Evolutionary conservation across 768 basidiomycete species (phyloP), one percentile per base, ranked within the genome.

Genomic region (Asterophora parasitica): DNA sequence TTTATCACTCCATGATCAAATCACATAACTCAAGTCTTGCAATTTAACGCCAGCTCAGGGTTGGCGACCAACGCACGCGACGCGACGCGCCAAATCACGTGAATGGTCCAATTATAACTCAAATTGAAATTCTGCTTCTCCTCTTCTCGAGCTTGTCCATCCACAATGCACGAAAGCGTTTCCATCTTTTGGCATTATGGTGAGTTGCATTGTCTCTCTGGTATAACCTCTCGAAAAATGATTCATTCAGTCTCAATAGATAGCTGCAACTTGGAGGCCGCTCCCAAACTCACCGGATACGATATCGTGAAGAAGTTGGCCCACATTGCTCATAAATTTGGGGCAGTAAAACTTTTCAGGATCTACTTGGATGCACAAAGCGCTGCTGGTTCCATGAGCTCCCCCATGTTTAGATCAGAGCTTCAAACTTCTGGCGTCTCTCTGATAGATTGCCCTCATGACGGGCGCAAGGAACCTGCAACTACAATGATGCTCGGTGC

Each of bases 331-430:
- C 76, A 74, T 50, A 46, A 65, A 20, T 77, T 71, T 57, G 80
- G 81, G 31, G 61, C 55, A 41, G 66, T 81, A 12, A 73, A 66
- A 10, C 58, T 68, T 0, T 79, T 83, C 69, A 78, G 74, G 55
- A 78, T 78, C 10, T 83, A 83, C 59, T 60, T 77, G 41, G 73
- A 78, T 50, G 48, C 73, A 19, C 61, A 75, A 4, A 65, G 72
- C 0, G 51, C 53, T 13, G 40, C 57, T 11, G 48, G 50, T 9
- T 52, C 51, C 19, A 28, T 58, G 16, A 74, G 71, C 52, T 66
- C 66, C 8, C 51, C 62, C 23, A 43, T 42, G 12, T 55, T 72
- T 17, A 69, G 70, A 13, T 73, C 72, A 7, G 73, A 77, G 49
- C 65, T 78, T 9, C 73, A 75, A 40, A 64, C 63, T 1, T 76